Evolutionary conservation across 352 stramenopile species (phyloP).

Genomic region (Elongisporangium undulatum): DNA sequence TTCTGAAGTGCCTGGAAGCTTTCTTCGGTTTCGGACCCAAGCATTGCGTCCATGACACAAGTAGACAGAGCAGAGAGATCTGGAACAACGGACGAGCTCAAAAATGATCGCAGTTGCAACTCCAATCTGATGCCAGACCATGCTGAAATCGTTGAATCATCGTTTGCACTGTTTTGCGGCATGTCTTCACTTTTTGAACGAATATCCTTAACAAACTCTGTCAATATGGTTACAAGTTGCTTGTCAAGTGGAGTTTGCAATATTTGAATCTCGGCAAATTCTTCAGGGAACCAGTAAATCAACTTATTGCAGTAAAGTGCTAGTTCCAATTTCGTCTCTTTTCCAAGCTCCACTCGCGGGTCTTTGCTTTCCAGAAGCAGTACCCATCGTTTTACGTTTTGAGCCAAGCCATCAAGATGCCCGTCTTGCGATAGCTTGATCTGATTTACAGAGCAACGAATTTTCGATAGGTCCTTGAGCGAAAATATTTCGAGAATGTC

Average conservation of each 20-base stretch:
- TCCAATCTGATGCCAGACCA: slow-evolving; percentile 24
- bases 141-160: not conserved
- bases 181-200: not conserved
- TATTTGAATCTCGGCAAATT: slow-evolving; percentile 21
- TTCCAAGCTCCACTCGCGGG: slow-evolving; percentile 17
- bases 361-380: slow-evolving; percentile 24
- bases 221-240: slow-evolving; percentile 24
- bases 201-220: slow-evolving; percentile 23
- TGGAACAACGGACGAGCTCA: slow-evolving; percentile 19
- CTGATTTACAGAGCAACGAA: slow-evolving; percentile 13
- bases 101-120: slow-evolving; percentile 29
- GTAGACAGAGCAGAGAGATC: slow-evolving; percentile 29
- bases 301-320: slow-evolving; percentile 33
- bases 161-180: not conserved
- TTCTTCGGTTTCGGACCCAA: not conserved
- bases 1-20: not conserved
- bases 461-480: slow-evolving; percentile 17
- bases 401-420: slow-evolving; percentile 17
- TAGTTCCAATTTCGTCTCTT: slow-evolving; percentile 34
- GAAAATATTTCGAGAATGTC: slow-evolving; percentile 24
- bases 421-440: slow-evolving; percentile 12
- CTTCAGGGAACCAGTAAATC: slow-evolving; percentile 38
- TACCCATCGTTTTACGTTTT: slow-evolving; percentile 39
- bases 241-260: slow-evolving; percentile 25
- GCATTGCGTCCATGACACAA: not conserved